phyloP scores from a whole-genome alignment of 2,329 filamentous ascomycete genomes.

The Trichoderma breve region DNA sequence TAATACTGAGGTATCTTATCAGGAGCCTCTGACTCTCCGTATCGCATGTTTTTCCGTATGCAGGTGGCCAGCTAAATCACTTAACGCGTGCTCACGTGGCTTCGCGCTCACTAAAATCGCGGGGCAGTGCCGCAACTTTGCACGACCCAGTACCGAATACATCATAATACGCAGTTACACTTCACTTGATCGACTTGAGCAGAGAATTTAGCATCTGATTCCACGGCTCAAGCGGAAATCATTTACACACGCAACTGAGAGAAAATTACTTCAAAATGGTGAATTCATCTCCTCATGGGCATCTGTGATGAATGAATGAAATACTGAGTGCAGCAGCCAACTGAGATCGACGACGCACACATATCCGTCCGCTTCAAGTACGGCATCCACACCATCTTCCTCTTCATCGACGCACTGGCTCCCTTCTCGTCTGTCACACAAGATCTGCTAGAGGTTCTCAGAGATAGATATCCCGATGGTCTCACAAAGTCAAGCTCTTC shows the following conservation, averaged over 20 bases:
- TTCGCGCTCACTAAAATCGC: constrained; percentile 24
- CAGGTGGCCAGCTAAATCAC: not conserved
- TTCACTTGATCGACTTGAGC: not conserved
- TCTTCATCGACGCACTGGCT: constrained; percentile 60
- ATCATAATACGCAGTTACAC: not conserved
- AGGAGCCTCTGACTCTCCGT: not conserved
- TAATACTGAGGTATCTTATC: not conserved
- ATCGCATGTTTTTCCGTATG: constrained; percentile 13
- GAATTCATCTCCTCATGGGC: not conserved
- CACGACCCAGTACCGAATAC: not conserved
- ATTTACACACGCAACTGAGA: not conserved
- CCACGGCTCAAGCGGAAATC: not conserved
- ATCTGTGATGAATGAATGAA: not conserved
- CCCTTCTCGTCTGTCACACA: constrained; percentile 56
- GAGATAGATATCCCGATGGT: constrained; percentile 55
- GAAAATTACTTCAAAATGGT: not conserved
- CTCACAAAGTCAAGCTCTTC: constrained; percentile 40
- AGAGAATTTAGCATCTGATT: not conserved
- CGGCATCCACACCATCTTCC: constrained; percentile 66
- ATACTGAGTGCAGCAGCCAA: not conserved
- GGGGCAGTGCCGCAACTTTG: not conserved
- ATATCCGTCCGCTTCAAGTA: constrained; percentile 71
- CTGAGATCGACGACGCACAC: constrained; percentile 44
- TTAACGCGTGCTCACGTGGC: constrained; percentile 33
- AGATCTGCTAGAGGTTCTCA: constrained; percentile 58